Conservation (phyloP, 192 early-diverging fungal species). For the Rhizophagus clarus region DNA sequence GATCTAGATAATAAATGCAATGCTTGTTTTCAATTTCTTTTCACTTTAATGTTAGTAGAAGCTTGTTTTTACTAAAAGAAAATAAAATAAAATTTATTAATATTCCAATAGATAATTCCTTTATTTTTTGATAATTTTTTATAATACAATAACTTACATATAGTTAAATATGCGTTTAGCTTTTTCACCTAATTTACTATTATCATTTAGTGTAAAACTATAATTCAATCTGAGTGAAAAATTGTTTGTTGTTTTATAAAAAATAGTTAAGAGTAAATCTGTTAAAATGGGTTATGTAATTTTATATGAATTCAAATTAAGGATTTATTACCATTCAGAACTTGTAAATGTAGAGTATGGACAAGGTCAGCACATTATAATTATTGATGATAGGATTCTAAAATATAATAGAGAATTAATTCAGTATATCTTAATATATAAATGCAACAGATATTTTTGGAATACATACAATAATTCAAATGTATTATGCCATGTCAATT, state of each 20-base stretch:
- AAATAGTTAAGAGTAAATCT: background rate
- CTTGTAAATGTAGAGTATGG: constrained; percentile 30
- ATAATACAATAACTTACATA: constrained; percentile 27
- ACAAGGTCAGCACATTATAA: constrained; percentile 24
- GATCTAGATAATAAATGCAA: background rate
- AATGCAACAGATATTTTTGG: constrained; percentile 7
- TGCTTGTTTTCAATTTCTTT: constrained; percentile 15
- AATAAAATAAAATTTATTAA: constrained; percentile 20
- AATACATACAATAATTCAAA: constrained; percentile 27
- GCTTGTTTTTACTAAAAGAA: constrained; percentile 17
- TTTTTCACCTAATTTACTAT: constrained; percentile 21
- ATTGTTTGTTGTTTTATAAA: constrained; percentile 17
- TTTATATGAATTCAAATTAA: constrained; percentile 25
- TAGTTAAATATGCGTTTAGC: constrained; percentile 19
- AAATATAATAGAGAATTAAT: constrained; percentile 17
- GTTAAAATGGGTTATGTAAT: constrained; percentile 22
- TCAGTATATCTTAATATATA: constrained; percentile 8
- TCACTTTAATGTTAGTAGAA: constrained; percentile 14
- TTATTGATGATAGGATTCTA: constrained; percentile 27
- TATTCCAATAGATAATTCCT: background rate
- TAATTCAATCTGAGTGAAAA: constrained; percentile 24
- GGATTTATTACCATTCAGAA: constrained; percentile 15
- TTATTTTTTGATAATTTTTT: constrained; percentile 22
- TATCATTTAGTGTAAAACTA: background rate
- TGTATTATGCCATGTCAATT: constrained; percentile 29